A percentile compares a stretch with the other conserved stretches of the same genome.
Conservation (phyloP, 768 basidiomycete genomes). For the Termitomyces sp. region DNA sequence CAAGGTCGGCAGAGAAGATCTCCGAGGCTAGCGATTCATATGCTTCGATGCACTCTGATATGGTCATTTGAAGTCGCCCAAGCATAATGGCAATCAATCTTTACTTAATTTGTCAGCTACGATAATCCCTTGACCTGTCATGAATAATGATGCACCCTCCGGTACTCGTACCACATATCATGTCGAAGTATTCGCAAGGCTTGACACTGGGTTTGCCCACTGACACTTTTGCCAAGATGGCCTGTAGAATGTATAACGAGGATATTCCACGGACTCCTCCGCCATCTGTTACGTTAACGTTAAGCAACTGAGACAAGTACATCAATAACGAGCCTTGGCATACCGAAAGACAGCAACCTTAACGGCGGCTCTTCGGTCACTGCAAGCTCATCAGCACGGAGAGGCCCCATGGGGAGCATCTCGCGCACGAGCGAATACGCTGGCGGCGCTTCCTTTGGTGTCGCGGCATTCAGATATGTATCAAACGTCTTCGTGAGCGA, state of each 20-base stretch:
- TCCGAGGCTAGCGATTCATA: constrained; percentile 22
- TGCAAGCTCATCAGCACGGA: constrained; percentile 20
- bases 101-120: not conserved
- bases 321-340: not conserved
- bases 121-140: not conserved
- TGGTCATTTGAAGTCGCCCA: constrained; percentile 29
- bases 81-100: constrained; percentile 32
- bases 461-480: constrained; percentile 17
- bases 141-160: constrained; percentile 22
- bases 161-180: constrained; percentile 31
- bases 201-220: constrained; percentile 15
- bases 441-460: constrained; percentile 13
- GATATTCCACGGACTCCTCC: constrained; percentile 32
- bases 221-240: constrained; percentile 23
- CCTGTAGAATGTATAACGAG: constrained; percentile 23
- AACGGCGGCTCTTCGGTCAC: constrained; percentile 18
- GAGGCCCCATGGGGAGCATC: constrained; percentile 18
- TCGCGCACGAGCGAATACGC: constrained; percentile 21
- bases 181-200: constrained; percentile 29
- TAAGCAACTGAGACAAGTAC: not conserved
- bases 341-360: constrained; percentile 25
- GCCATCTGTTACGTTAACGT: constrained; percentile 18
- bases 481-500: constrained; percentile 16
- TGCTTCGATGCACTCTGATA: constrained; percentile 26
- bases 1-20: constrained; percentile 22